Conservation (phyloP, 257 asterid species). For the Fraxinus pennsylvanica region DNA sequence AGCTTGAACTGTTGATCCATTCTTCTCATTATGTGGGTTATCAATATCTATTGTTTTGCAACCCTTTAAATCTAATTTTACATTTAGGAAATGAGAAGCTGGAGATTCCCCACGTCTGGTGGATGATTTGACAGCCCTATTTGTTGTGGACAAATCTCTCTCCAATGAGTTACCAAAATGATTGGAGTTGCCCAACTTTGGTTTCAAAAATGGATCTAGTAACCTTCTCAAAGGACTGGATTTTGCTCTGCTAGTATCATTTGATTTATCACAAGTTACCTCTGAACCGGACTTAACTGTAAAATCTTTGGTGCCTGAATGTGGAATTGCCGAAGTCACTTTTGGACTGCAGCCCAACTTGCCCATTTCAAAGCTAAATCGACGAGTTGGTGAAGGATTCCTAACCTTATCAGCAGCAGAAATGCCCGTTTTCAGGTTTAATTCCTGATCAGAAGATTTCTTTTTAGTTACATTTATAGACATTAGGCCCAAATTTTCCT, state of each 20-base stretch:
- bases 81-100: constrained; percentile 38
- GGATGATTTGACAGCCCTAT: constrained; percentile 30
- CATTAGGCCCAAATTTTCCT: constrained; percentile 31
- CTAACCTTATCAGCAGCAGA: constrained; percentile 42
- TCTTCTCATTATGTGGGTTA: constrained; percentile 33
- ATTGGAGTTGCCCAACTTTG: constrained; percentile 45
- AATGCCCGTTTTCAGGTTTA: constrained; percentile 22
- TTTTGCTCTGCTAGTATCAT: constrained; percentile 46
- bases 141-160: constrained; percentile 33
- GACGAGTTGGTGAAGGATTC: constrained; percentile 60
- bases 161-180: constrained; percentile 27
- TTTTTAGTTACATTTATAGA: constrained; percentile 24
- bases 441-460: constrained; percentile 26
- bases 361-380: constrained; percentile 46
- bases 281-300: constrained; percentile 26
- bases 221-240: constrained; percentile 82
- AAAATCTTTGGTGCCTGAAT: constrained; percentile 20
- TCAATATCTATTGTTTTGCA: constrained; percentile 38
- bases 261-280: constrained; percentile 38
- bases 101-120: constrained; percentile 34
- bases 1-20: constrained; percentile 52
- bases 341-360: constrained; percentile 46
- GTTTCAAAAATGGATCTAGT: constrained; percentile 69
- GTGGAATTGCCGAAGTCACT: constrained; percentile 27
- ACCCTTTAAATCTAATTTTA: constrained; percentile 41